These are phyloP conservation scores for Amorphotheca resinae DNA, from an alignment of 495 filamentous ascomycete species.

Conservation along the genomic window DNA sequence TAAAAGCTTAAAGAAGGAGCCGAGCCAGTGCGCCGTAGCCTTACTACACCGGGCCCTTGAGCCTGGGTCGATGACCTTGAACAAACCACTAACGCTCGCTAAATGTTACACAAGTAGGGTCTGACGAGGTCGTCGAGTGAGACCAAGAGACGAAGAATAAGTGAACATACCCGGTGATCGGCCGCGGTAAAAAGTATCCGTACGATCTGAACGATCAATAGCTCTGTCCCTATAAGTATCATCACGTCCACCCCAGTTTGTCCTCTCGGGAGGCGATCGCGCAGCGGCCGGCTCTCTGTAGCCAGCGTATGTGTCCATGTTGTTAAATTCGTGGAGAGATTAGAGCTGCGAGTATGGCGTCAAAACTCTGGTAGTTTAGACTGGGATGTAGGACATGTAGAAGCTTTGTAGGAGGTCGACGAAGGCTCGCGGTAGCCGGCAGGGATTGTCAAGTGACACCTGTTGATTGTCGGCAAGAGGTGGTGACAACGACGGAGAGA, in stretches of 20 bases:
- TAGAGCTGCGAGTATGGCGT: neutral
- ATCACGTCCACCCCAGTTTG: constrained; percentile 34
- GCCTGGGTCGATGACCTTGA: too few species aligned
- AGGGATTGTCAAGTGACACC: constrained; percentile 15
- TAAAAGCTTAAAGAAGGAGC: too few species aligned
- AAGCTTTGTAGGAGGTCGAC: constrained; percentile 5
- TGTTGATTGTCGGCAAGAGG: constrained; percentile 15
- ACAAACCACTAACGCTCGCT: too few species aligned
- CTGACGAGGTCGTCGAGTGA: too few species aligned
- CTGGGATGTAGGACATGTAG: constrained; percentile 1
- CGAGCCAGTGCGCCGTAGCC: too few species aligned
- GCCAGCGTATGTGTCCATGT: constrained; percentile 17
- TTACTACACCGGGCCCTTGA: too few species aligned
- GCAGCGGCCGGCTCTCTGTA: constrained; percentile 23
- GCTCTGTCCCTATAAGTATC: constrained; percentile 28
- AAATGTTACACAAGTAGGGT: too few species aligned
- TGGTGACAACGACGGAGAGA: constrained; percentile 10
- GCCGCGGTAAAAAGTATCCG: constrained; percentile 40
- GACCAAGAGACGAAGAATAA: too few species aligned
- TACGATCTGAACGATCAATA: constrained; percentile 32
- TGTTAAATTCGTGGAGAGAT: neutral
- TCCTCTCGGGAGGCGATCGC: constrained; percentile 37
- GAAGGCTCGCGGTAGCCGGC: constrained; percentile 9
- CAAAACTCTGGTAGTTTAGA: neutral
- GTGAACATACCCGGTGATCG: constrained; percentile 42